Evolutionary conservation across 495 filamentous ascomycete genomes (phyloP), one percentile per base, ranked within the genome.

Genomic region (Tetracladium marchalianum): DNA sequence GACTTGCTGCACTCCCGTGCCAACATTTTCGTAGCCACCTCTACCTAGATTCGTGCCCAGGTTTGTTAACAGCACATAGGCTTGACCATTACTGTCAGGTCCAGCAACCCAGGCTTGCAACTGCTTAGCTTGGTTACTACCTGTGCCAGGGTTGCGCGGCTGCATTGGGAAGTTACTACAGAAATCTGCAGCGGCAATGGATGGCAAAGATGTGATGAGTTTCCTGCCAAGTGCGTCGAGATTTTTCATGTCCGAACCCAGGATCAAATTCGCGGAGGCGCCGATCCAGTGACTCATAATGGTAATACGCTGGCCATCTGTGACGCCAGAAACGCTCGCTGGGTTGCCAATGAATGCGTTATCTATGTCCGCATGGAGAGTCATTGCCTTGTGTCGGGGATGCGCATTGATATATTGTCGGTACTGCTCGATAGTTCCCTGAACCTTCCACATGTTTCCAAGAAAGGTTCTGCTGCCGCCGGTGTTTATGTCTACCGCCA

Each of bases 61-160:
- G 47, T 62, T 62, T 1, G 49, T 46, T 7, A 62, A 42, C 4
- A 62, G 33, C 1, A 62, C 60, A 31, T 57, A 45, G 0, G 54
- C 55, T n/a, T 48, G 33, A n/a, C 33, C 41, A 13, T 39, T 41
- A 39, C 17, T 24, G 19, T 24, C 41, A 22, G 60, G 60, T 1
- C 60, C 60, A n/a, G 46, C 60, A 24, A 62, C 54, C 60, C 60
- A 62, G 12, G 60, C 60, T 35, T 62, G 60, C 9, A 62, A 48
- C 39, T 62, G 60, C 41, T 58, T 37, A 11, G 60, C 50, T 13
- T 42, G 39, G 19, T 51, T 51, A 11, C 47, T 44, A 17, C 58
- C 58, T 11, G 44, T 57, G 15, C 50, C 57, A 2, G 58, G 60
- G 35, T 57, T 62, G 6, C 57, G 55, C 11, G 60, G 60, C 35